Conservation (phyloP, 345 rosid genomes). For the Brassica nigra region DNA sequence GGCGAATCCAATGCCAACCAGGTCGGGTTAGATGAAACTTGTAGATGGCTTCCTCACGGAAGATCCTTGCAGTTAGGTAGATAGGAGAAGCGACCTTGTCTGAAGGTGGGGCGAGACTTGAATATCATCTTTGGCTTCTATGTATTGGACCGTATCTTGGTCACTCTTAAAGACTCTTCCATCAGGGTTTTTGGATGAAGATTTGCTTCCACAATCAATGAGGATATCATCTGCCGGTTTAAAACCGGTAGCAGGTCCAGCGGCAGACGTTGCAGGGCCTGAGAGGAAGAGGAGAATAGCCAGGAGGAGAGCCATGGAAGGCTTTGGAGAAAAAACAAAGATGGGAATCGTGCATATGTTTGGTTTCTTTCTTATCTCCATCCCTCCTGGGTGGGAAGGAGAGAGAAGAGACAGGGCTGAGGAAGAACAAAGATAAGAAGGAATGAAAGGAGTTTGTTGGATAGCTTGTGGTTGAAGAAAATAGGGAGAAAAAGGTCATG, state of each 20-base stretch:
- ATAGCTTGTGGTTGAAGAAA: slow-evolving; percentile 42
- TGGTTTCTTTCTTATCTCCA: slow-evolving; percentile 43
- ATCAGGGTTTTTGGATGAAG: slow-evolving; percentile 50
- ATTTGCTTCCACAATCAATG: slow-evolving; percentile 60
- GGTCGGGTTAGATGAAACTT: slow-evolving; percentile 51
- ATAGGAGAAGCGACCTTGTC: slow-evolving; percentile 62
- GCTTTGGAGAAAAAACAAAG: slow-evolving; percentile 40
- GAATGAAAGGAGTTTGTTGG: slow-evolving; percentile 37
- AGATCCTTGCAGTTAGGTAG: slow-evolving; percentile 61
- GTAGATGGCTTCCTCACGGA: slow-evolving; percentile 56
- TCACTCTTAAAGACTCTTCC: slow-evolving; percentile 70
- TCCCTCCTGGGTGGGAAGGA: slow-evolving; percentile 46
- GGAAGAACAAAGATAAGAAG: slow-evolving; percentile 33
- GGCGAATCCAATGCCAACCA: slow-evolving; percentile 81
- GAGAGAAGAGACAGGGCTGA: slow-evolving; percentile 39
- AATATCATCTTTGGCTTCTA: slow-evolving; percentile 53
- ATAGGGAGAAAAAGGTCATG: slow-evolving; percentile 40
- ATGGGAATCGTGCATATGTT: slow-evolving; percentile 27
- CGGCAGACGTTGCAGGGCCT: slow-evolving; percentile 14
- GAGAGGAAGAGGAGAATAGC: slow-evolving; percentile 45
- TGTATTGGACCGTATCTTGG: slow-evolving; percentile 46
- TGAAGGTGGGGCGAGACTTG: slow-evolving; percentile 49
- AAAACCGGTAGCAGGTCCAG: slow-evolving; percentile 34
- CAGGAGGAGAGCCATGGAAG: slow-evolving; percentile 50
- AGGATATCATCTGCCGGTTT: slow-evolving; percentile 60